Evolutionary conservation across 1,139 yeast genomes (phyloP).

Genomic region (Protomyces inundatus): DNA sequence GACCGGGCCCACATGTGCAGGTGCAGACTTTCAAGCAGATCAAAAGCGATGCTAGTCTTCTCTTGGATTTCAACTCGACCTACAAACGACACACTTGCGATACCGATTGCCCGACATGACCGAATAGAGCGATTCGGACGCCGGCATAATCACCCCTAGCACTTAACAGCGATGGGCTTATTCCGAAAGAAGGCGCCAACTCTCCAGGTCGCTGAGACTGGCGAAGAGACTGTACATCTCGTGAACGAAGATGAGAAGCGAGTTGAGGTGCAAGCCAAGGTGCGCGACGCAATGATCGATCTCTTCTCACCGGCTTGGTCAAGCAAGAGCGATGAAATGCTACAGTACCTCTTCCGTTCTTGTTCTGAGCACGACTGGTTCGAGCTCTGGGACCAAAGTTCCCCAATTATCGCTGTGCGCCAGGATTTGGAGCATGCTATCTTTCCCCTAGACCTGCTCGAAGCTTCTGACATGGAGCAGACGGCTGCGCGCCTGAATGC

Average conservation of each 20-base stretch:
- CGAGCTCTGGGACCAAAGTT: conserved; percentile 12
- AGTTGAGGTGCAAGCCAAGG: background rate
- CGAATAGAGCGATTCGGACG: too few species aligned
- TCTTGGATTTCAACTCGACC: too few species aligned
- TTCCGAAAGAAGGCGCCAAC: background rate
- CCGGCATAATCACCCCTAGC: too few species aligned
- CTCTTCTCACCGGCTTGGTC: conserved; percentile 20
- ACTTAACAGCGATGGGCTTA: too few species aligned
- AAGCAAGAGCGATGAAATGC: conserved; percentile 5
- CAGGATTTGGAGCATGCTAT: conserved; percentile 8
- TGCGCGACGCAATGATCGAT: conserved; percentile 5
- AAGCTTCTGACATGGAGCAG: background rate
- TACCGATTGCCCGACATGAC: too few species aligned
- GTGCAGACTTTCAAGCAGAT: too few species aligned
- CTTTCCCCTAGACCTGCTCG: background rate
- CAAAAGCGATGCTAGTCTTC: too few species aligned
- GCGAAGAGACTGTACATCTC: background rate
- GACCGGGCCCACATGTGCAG: too few species aligned
- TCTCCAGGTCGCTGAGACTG: background rate
- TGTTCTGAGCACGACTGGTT: conserved; percentile 20
- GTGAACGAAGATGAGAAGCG: too few species aligned
- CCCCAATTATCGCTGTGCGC: conserved; percentile 8
- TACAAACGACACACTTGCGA: too few species aligned
- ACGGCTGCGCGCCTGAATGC: conserved; percentile 1
- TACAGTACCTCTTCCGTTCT: conserved; percentile 1